Percentiles rank a stretch among this genome's conserved stretches.
Evolutionary conservation across 2,329 filamentous ascomycete species (phyloP).

Genomic region (Stagonosporopsis vannaccii): DNA sequence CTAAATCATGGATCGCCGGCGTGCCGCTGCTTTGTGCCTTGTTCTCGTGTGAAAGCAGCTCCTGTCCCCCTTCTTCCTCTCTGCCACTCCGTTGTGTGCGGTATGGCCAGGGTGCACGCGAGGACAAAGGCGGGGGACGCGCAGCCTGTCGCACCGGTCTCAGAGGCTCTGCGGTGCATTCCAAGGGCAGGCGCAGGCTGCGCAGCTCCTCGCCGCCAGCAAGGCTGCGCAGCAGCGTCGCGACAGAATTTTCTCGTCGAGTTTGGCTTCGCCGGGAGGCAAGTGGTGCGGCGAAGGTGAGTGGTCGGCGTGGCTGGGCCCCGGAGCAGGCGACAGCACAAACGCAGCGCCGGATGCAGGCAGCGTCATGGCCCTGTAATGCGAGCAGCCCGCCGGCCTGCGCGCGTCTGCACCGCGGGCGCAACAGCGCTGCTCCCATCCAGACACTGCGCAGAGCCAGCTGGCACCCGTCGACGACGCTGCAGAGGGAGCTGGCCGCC

Average conservation of each 20-base stretch:
- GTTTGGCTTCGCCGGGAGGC: slow-evolving; percentile 22
- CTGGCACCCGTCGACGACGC: not conserved
- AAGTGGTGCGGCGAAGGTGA: slow-evolving; percentile 34
- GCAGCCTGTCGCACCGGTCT: slow-evolving; percentile 30
- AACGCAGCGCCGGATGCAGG: slow-evolving; percentile 22
- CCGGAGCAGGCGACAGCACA: slow-evolving; percentile 17
- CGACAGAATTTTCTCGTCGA: slow-evolving; percentile 25
- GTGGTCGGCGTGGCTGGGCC: slow-evolving; percentile 28
- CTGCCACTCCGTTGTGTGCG: slow-evolving; percentile 19
- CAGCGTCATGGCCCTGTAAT: slow-evolving; percentile 33
- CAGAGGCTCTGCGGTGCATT: slow-evolving; percentile 28
- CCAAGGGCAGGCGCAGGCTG: slow-evolving; percentile 24
- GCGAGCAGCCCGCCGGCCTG: slow-evolving; percentile 10
- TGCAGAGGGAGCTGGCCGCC: not conserved
- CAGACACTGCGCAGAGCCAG: not conserved
- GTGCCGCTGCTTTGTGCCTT: slow-evolving; percentile 19
- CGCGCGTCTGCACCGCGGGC: not conserved
- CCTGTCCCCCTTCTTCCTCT: slow-evolving; percentile 13
- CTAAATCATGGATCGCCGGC: slow-evolving; percentile 15
- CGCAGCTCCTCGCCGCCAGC: slow-evolving; percentile 10
- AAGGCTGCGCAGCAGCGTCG: slow-evolving; percentile 13
- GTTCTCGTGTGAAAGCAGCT: slow-evolving; percentile 16
- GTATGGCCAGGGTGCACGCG: slow-evolving; percentile 17
- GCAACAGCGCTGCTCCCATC: slow-evolving; percentile 15
- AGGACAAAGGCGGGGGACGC: slow-evolving; percentile 21